phyloP scores from a whole-genome alignment of 106 monocot genomes.

The Apostasia ramifera region DNA sequence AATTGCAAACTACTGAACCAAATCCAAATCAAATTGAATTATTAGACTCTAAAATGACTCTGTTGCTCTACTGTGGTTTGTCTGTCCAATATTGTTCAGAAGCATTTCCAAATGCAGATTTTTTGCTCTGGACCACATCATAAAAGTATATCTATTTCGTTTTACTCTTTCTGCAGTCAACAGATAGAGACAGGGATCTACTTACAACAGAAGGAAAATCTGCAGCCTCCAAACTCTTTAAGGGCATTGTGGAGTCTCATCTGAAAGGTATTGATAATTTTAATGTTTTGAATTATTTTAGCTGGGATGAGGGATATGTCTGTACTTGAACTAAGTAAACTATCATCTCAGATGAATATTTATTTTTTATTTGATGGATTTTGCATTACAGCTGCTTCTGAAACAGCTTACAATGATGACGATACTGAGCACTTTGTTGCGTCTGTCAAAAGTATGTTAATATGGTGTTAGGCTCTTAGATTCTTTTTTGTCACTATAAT shows the following conservation, averaged over 20 bases:
- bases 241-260: conserved; percentile 50
- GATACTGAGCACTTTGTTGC: conserved; percentile 77
- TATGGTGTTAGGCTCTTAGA: background rate
- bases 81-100: too few relatives aligned
- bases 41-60: too few relatives aligned
- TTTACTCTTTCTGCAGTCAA: conserved; percentile 35
- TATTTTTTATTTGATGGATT: conserved; percentile 1
- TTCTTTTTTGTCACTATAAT: background rate
- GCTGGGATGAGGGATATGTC: background rate
- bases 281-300: background rate
- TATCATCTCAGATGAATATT: background rate
- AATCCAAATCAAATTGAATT: too few relatives aligned
- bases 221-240: conserved; percentile 66
- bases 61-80: too few relatives aligned
- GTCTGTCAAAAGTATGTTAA: conserved; percentile 67
- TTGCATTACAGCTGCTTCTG: conserved; percentile 62
- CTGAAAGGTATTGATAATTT: conserved; percentile 50
- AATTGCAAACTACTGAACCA: too few relatives aligned
- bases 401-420: conserved; percentile 70
- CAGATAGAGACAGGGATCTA: conserved; percentile 32
- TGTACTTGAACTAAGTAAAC: background rate
- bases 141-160: background rate
- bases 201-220: conserved; percentile 54
- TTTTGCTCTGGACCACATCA: too few relatives aligned
- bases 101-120: too few relatives aligned